Conservation (phyloP, 345 rosid genomes). For the Boechera retrofracta region DNA sequence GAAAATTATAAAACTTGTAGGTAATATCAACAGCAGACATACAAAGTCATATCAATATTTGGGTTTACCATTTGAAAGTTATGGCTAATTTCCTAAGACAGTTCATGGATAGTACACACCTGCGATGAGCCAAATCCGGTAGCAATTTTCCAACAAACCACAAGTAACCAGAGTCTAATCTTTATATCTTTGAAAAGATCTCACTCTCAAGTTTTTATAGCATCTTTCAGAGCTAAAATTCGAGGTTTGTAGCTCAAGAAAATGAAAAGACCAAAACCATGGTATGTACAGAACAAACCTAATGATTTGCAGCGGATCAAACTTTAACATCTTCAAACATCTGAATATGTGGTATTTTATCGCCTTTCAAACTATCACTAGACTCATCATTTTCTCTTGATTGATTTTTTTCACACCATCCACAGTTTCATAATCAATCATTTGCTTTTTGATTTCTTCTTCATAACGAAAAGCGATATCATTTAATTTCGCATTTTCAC, state of each 20-base stretch:
- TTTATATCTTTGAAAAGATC: not conserved
- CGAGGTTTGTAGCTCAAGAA: not conserved
- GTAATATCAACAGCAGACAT: not conserved
- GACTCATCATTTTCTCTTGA: too few species aligned
- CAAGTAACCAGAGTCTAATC: not conserved
- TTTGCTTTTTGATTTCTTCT: too few species aligned
- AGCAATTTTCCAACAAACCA: not conserved
- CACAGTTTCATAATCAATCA: too few species aligned
- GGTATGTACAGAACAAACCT: too few species aligned
- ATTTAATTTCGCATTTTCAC: too few species aligned
- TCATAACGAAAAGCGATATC: too few species aligned
- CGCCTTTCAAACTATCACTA: too few species aligned
- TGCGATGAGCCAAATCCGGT: not conserved
- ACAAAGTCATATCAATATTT: not conserved
- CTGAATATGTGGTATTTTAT: too few species aligned
- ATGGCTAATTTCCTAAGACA: not conserved
- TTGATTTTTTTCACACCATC: too few species aligned
- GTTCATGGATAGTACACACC: too few species aligned
- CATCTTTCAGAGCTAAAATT: not conserved
- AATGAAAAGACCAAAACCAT: not conserved
- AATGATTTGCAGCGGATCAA: too few species aligned
- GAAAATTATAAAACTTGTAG: not conserved
- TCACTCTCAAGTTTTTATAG: not conserved
- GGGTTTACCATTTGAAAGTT: not conserved
- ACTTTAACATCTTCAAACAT: too few species aligned